Evolutionary conservation across 192 early-diverging fungal genomes (phyloP).

Genomic region (Coemansia sp.): DNA sequence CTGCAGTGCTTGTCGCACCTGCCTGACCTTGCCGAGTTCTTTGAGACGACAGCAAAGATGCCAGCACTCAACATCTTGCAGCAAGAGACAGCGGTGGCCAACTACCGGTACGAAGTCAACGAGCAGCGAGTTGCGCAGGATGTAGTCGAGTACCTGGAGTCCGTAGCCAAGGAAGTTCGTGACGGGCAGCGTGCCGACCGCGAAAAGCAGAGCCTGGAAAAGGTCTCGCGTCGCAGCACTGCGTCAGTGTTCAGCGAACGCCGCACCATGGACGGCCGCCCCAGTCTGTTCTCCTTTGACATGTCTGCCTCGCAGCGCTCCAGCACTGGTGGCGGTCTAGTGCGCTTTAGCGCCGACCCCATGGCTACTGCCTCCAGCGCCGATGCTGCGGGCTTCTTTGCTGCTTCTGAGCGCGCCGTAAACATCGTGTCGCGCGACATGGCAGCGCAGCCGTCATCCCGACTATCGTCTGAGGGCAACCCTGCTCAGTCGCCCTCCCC

Average conservation of each 20-base stretch:
- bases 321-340: conserved; percentile 21
- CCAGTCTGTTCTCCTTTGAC: conserved; percentile 45
- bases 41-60: conserved; percentile 69
- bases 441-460: conserved; percentile 3
- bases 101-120: conserved; percentile 88
- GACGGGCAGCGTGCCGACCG: conserved; percentile 48
- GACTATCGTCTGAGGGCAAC: conserved; percentile 30
- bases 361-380: conserved; percentile 5
- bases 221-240: conserved; percentile 39
- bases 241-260: conserved; percentile 42
- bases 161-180: conserved; percentile 69
- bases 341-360: conserved; percentile 33
- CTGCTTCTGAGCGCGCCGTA: conserved; percentile 6
- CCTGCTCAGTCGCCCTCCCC: conserved; percentile 6
- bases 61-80: conserved; percentile 70
- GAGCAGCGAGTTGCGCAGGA: conserved; percentile 71
- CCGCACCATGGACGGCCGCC: conserved; percentile 48
- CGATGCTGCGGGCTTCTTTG: conserved; percentile 7
- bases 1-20: conserved; percentile 76
- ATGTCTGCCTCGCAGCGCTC: conserved; percentile 22
- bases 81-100: conserved; percentile 66
- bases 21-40: conserved; percentile 69
- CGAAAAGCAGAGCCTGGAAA: conserved; percentile 38
- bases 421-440: conserved; percentile 12
- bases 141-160: conserved; percentile 71